phyloP scores from a whole-genome alignment of 202 grass and related monocot genomes.

The Carex arenaria region DNA sequence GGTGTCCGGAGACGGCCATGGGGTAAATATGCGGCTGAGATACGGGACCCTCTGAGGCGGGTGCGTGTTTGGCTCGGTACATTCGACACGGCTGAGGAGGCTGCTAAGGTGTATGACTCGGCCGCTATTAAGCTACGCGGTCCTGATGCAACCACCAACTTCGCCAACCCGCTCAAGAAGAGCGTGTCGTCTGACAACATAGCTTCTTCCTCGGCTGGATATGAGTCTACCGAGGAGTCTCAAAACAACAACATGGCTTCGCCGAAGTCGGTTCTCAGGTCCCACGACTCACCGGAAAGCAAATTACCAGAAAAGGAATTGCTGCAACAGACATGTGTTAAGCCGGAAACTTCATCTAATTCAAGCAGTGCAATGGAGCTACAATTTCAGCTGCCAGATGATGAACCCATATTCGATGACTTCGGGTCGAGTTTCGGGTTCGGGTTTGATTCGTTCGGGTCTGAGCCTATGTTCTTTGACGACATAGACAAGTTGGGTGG shows the following conservation, averaged over 20 bases:
- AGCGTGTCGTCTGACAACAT: constrained; percentile 32
- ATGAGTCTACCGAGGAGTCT: constrained; percentile 73
- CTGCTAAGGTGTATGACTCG: constrained; percentile 77
- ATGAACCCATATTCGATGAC: constrained; percentile 38
- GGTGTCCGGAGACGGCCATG: constrained; percentile 75
- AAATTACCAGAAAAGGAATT: neutral
- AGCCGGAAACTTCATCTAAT: neutral
- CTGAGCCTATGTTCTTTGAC: constrained; percentile 37
- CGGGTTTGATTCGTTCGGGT: constrained; percentile 26
- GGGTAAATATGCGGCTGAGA: constrained; percentile 98
- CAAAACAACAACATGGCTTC: constrained; percentile 46
- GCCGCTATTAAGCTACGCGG: constrained; percentile 88
- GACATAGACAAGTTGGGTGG: constrained; percentile 23
- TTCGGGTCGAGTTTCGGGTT: constrained; percentile 51
- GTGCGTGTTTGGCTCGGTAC: constrained; percentile 90
- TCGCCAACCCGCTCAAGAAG: constrained; percentile 33
- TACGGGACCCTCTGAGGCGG: constrained; percentile 69
- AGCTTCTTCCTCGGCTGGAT: constrained; percentile 36
- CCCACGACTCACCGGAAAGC: constrained; percentile 25
- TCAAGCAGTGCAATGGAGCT: constrained; percentile 4
- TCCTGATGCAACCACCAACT: constrained; percentile 72
- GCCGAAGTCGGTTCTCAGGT: constrained; percentile 76
- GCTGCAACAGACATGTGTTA: neutral
- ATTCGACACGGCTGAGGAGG: constrained; percentile 87
- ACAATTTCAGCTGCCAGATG: constrained; percentile 12